Conservation (phyloP, 805 yeast genomes). For the Cyberlindnera euphorbiiphila region DNA sequence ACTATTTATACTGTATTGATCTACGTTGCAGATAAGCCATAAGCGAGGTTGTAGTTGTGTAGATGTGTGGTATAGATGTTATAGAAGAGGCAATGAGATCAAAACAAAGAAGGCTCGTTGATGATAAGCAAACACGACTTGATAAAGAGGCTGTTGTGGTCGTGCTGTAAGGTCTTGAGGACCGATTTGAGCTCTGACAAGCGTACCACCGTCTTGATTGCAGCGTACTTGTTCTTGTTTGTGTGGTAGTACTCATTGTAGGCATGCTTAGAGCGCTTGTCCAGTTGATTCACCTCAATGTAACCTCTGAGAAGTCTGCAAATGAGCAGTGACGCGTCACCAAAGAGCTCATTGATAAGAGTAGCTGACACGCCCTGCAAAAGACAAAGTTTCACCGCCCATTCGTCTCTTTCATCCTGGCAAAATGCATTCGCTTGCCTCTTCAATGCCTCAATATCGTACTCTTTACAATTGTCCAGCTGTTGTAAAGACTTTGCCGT, state of each 20-base stretch:
- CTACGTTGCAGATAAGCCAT: too few relatives aligned
- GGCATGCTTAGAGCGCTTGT: constrained; percentile 4
- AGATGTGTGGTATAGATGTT: too few relatives aligned
- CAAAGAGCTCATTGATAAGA: background rate
- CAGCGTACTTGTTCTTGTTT: constrained; percentile 1
- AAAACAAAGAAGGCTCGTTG: constrained; percentile 5
- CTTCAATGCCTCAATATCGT: background rate
- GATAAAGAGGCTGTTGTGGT: constrained; percentile 8
- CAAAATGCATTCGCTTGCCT: background rate
- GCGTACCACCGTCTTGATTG: background rate
- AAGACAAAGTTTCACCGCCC: constrained; percentile 1
- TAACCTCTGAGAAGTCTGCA: constrained; percentile 6
- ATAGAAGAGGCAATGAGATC: too few relatives aligned
- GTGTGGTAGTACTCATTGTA: constrained; percentile 8
- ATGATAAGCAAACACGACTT: constrained; percentile 12
- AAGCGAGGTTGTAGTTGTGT: too few relatives aligned
- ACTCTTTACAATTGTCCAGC: background rate
- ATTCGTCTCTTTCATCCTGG: background rate
- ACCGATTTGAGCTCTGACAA: constrained; percentile 1
- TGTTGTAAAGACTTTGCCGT: background rate
- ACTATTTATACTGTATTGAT: too few relatives aligned
- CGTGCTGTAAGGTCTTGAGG: background rate
- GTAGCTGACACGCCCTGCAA: background rate
- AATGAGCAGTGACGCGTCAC: constrained; percentile 3
- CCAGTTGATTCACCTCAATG: constrained; percentile 4